Evolutionary conservation across 371 early-diverging fungal species (phyloP).

Genomic region (Mucor mucedo): DNA sequence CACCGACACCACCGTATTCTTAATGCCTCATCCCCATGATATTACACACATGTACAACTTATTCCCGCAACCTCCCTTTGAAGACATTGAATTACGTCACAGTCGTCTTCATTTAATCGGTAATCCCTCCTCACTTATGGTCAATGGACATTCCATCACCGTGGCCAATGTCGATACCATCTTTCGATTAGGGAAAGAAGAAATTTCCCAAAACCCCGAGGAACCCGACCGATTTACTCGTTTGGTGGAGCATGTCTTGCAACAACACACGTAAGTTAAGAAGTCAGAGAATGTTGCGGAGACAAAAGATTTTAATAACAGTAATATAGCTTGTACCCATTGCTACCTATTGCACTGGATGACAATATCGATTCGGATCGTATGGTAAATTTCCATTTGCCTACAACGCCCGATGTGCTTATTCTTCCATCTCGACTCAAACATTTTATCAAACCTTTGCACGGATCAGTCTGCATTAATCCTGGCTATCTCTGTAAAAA

Average conservation of each 20-base stretch:
- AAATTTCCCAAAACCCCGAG: slow-evolving; percentile 54
- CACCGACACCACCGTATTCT: slow-evolving; percentile 53
- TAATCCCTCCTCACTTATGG: slow-evolving; percentile 81
- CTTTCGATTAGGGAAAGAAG: slow-evolving; percentile 68
- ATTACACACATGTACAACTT: slow-evolving; percentile 69
- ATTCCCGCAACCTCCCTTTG: slow-evolving; percentile 86
- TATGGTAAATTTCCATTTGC: slow-evolving; percentile 52
- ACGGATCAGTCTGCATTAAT: slow-evolving; percentile 78
- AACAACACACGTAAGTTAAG: slow-evolving; percentile 70
- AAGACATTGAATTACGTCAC: slow-evolving; percentile 31
- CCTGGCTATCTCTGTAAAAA: slow-evolving; percentile 76
- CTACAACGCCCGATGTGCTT: slow-evolving; percentile 79
- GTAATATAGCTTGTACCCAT: slow-evolving; percentile 71
- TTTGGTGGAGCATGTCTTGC: slow-evolving; percentile 70
- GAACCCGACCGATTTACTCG: slow-evolving; percentile 68
- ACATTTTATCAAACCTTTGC: slow-evolving; percentile 69
- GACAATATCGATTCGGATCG: slow-evolving; percentile 63
- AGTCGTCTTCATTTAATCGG: slow-evolving; percentile 59
- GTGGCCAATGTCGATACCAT: slow-evolving; percentile 76
- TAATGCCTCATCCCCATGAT: slow-evolving; percentile 83
- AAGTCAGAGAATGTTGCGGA: not conserved
- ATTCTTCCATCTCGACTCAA: slow-evolving; percentile 75
- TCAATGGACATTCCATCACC: slow-evolving; percentile 82
- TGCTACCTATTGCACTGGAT: slow-evolving; percentile 70
- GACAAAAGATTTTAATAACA: not conserved